These are phyloP conservation scores for Colletotrichum falcatum DNA, from an alignment of 2,329 filamentous ascomycete genomes.

Conservation along the genomic window DNA sequence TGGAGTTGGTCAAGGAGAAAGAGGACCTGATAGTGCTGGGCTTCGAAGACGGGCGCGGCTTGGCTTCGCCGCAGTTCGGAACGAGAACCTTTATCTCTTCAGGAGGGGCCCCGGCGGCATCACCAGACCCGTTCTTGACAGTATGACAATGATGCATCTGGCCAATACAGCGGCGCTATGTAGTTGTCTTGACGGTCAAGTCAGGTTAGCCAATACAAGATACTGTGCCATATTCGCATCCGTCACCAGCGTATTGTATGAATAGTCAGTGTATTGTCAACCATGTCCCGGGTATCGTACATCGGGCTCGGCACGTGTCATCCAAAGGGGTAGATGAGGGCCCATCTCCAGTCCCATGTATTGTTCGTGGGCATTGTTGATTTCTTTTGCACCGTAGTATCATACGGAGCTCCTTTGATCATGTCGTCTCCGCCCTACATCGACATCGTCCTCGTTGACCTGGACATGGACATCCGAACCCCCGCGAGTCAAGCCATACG, in stretches of 20 bases:
- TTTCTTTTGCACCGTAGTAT: not conserved
- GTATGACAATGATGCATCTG: too few relatives aligned
- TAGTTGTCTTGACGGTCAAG: not conserved
- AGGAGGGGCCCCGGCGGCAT: not conserved
- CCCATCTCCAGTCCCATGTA: not conserved
- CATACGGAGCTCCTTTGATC: conserved; percentile 52
- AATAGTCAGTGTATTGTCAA: not conserved
- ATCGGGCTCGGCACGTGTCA: not conserved
- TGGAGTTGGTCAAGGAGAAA: conserved; percentile 20
- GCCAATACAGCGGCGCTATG: not conserved
- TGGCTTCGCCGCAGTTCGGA: conserved; percentile 1
- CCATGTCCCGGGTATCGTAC: not conserved
- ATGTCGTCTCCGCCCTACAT: conserved; percentile 48
- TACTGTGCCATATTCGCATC: too few relatives aligned
- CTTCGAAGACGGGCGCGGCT: not conserved
- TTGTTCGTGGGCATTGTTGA: not conserved
- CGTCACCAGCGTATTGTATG: not conserved
- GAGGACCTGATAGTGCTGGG: not conserved
- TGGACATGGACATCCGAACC: conserved; percentile 6
- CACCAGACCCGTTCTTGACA: not conserved
- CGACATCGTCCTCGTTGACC: conserved; percentile 43
- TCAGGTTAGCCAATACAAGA: not conserved
- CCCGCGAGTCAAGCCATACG: conserved; percentile 44
- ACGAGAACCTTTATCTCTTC: not conserved
- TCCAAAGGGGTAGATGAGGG: not conserved